Evolutionary conservation across 106 monocot genomes (phyloP).

Genomic region (Hemerocallis citrina): DNA sequence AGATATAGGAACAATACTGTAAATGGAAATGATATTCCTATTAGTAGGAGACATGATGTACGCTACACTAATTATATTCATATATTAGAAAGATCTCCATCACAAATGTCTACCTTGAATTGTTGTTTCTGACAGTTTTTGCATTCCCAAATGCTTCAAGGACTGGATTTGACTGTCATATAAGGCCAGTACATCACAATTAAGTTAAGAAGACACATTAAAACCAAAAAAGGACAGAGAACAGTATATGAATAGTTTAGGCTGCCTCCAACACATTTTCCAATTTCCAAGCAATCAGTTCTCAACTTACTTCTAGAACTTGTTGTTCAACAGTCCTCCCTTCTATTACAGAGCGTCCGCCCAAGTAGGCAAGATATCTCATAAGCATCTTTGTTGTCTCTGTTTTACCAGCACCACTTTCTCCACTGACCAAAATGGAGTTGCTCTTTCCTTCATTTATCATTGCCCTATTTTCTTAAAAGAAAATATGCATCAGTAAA

Average conservation of each 20-base stretch:
- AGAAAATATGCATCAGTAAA: slow-evolving; percentile 2
- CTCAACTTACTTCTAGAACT: slow-evolving; percentile 35
- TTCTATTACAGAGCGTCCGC: slow-evolving; percentile 53
- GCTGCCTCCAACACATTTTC: neutral
- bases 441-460: slow-evolving; percentile 83
- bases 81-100: too few relatives aligned
- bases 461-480: slow-evolving; percentile 47
- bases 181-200: neutral
- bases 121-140: slow-evolving; percentile 52
- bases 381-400: slow-evolving; percentile 84
- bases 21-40: neutral
- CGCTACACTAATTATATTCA: too few relatives aligned
- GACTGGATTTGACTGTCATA: slow-evolving; percentile 43
- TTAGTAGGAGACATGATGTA: too few relatives aligned
- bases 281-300: neutral
- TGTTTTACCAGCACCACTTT: slow-evolving; percentile 93
- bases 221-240: neutral
- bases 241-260: neutral
- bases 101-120: slow-evolving; percentile 29
- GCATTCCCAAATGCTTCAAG: slow-evolving; percentile 74
- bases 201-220: too few relatives aligned
- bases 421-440: slow-evolving; percentile 83
- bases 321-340: slow-evolving; percentile 71
- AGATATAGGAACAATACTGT: neutral
- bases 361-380: slow-evolving; percentile 71